These are phyloP conservation scores for Amanita rubescens DNA, from an alignment of 768 basidiomycete species.

Conservation along the genomic window DNA sequence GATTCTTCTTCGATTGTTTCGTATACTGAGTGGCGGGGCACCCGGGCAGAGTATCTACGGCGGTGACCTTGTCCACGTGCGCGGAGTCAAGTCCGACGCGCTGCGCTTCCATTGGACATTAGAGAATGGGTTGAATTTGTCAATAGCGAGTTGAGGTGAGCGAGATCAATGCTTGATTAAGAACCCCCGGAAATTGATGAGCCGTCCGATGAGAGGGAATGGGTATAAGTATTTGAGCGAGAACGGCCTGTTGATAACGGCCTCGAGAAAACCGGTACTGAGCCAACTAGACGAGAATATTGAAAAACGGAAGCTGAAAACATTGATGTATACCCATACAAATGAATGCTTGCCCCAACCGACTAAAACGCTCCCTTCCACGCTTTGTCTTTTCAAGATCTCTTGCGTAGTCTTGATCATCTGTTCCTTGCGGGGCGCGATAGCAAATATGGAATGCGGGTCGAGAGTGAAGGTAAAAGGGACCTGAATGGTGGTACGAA, in stretches of 20 bases:
- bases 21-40: constrained; percentile 62
- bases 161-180: constrained; percentile 70
- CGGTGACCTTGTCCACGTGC: constrained; percentile 63
- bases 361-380: constrained; percentile 57
- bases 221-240: constrained; percentile 68
- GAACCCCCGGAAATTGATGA: constrained; percentile 67
- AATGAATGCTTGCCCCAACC: constrained; percentile 61
- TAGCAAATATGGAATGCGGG: no score
- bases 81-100: constrained; percentile 39
- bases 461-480: no score
- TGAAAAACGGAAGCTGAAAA: constrained; percentile 7
- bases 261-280: constrained; percentile 53
- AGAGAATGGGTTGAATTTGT: constrained; percentile 50
- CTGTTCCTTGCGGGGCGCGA: constrained; percentile 43
- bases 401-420: constrained; percentile 63
- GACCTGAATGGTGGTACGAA: constrained; percentile 56
- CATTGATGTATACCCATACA: constrained; percentile 32
- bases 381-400: constrained; percentile 54
- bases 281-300: constrained; percentile 26
- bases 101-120: constrained; percentile 25
- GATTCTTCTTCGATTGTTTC: constrained; percentile 77
- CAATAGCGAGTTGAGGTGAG: constrained; percentile 51
- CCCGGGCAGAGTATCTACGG: constrained; percentile 57
- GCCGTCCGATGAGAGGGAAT: constrained; percentile 66
- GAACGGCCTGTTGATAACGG: constrained; percentile 45